Base-by-base conservation (phyloP, 441 rosid genomes). In the Oxalis stricta region DNA sequence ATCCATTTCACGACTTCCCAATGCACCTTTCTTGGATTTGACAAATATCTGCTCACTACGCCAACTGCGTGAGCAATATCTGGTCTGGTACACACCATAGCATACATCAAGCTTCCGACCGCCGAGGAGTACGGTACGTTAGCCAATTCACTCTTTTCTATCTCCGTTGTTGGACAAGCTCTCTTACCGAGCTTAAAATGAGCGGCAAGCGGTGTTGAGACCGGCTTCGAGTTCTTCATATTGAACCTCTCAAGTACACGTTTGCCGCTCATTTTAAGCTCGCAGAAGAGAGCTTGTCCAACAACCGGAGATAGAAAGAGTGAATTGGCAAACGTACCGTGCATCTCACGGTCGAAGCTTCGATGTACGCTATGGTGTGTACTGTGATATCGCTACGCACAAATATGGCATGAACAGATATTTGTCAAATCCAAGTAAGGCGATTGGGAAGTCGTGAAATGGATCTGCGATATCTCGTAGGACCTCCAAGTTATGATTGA, bases 1-100 rank as follows among this genome's bases (percentile, higher is more conserved):
- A 44, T 44, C 38, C 38, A 44, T 24, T 44, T 44, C 22, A 47
- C 41, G 2, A n/a, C 52, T 13, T 21, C 17, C 52, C 31, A 47
- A 34, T 47, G 52, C 34, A 21, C 7, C 15, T 17, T 47, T 4
- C 52, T 19, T 18, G 52, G 52, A 43, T 23, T 23, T 3, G 28
- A 3, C 3, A 23, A 7, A 23, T 3, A 23, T 23, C 28, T 23
- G 28, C 28, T 23, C 18, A 40, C 5, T 2, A 47, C 5, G 21
- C 42, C 26, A 47, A 33, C 5, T 19, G 31, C 31, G 23, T 47
- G 29, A 47, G 42, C 52, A 10, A 34, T 36, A n/a, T 36, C 31
- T 18, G 29, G 52, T 6, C 20, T 5, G 11, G 18, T 47, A 13
- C 52, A 47, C 4, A 34, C 52, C 41, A 47, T 47, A 4, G 33